phyloP scores from a whole-genome alignment of 805 yeast genomes.

The Lachancea meyersii region DNA sequence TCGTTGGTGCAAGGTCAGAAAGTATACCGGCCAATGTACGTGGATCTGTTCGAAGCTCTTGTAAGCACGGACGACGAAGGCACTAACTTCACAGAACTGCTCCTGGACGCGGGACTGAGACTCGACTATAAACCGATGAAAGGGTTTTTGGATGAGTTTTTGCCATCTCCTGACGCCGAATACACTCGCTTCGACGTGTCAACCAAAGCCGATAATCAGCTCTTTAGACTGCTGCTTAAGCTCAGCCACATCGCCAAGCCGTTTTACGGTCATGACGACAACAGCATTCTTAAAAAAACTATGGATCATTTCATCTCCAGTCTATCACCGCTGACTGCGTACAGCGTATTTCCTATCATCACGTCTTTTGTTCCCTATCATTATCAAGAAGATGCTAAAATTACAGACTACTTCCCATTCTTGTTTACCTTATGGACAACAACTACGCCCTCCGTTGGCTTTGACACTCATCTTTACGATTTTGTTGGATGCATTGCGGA shows the following conservation, averaged over 20 bases:
- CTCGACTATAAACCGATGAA: constrained; percentile 35
- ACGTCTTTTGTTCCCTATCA: constrained; percentile 47
- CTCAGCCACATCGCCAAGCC: constrained; percentile 49
- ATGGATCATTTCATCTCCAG: constrained; percentile 47
- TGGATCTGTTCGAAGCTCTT: constrained; percentile 53
- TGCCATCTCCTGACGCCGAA: constrained; percentile 45
- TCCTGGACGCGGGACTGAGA: constrained; percentile 27
- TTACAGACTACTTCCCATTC: constrained; percentile 55
- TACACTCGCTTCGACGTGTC: constrained; percentile 35
- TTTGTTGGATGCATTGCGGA: constrained; percentile 57
- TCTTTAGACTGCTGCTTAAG: constrained; percentile 43
- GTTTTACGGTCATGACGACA: constrained; percentile 45
- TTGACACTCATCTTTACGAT: constrained; percentile 61
- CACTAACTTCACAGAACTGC: constrained; percentile 28
- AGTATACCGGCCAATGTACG: constrained; percentile 52
- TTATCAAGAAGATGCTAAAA: constrained; percentile 33
- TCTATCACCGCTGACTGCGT: constrained; percentile 48
- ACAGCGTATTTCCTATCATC: constrained; percentile 46
- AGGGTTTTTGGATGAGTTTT: constrained; percentile 31
- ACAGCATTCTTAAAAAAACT: constrained; percentile 37
- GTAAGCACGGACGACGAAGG: constrained; percentile 37
- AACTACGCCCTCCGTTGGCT: constrained; percentile 40
- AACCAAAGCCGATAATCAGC: constrained; percentile 39
- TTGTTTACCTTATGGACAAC: constrained; percentile 69
- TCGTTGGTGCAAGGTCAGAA: constrained; percentile 69